Evolutionary conservation across 2,329 filamentous ascomycete species (phyloP).

Genomic region (Colletotrichum liaoningense): DNA sequence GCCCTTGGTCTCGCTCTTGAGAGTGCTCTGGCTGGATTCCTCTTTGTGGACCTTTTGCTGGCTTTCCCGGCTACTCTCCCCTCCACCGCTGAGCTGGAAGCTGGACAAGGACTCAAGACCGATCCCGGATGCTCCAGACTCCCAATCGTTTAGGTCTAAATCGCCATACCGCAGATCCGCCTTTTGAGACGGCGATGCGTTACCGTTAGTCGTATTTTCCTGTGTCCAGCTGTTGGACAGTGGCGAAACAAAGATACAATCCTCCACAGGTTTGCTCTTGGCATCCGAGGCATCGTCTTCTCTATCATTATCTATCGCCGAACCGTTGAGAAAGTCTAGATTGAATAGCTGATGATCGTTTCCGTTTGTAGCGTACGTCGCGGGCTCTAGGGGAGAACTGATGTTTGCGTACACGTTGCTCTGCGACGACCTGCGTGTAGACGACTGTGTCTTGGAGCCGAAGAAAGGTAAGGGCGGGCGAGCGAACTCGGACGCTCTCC

Average conservation of each 20-base stretch:
- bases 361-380: conserved; percentile 43
- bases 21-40: not conserved
- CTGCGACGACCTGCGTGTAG: conserved; percentile 38
- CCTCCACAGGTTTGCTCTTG: conserved; percentile 30
- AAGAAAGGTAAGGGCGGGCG: conserved; percentile 45
- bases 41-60: not conserved
- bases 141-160: conserved; percentile 41
- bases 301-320: conserved; percentile 43
- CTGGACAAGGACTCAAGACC: not conserved
- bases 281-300: conserved; percentile 34
- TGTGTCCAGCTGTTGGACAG: conserved; percentile 44
- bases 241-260: conserved; percentile 42
- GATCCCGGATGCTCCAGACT: conserved; percentile 37
- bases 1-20: not conserved
- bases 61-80: not conserved
- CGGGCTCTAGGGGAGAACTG: conserved; percentile 39
- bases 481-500: conserved; percentile 45
- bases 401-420: conserved; percentile 29
- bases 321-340: conserved; percentile 43
- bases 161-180: conserved; percentile 39
- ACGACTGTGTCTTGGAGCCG: conserved; percentile 30
- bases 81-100: not conserved
- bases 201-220: conserved; percentile 37
- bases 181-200: conserved; percentile 19
- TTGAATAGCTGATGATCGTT: conserved; percentile 37